Conservation (phyloP, 768 basidiomycete genomes). For the Pleurotus eryngii region DNA sequence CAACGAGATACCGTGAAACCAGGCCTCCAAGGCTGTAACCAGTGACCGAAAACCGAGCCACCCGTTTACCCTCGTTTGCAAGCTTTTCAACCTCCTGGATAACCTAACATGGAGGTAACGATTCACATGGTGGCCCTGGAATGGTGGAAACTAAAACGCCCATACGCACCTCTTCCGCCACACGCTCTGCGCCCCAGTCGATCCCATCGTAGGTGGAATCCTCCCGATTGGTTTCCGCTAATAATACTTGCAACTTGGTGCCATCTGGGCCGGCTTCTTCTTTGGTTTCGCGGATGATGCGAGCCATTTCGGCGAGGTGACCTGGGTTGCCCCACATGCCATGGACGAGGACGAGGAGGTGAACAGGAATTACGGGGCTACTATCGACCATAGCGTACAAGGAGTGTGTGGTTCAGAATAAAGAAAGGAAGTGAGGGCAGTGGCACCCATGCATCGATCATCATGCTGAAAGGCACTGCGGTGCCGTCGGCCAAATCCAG, state of each 20-base stretch:
- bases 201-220: conserved; percentile 67
- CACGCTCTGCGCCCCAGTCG: conserved; percentile 69
- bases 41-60: conserved; percentile 67
- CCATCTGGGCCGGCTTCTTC: conserved; percentile 14
- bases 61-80: conserved; percentile 47
- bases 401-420: background rate
- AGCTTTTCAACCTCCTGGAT: conserved; percentile 51
- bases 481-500: background rate
- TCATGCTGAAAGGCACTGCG: background rate
- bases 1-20: conserved; percentile 75
- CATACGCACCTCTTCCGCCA: conserved; percentile 69
- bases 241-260: conserved; percentile 44
- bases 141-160: background rate
- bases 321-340: conserved; percentile 76
- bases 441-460: background rate
- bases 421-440: background rate
- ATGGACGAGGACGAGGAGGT: conserved; percentile 53
- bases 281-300: conserved; percentile 10
- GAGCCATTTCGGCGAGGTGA: conserved; percentile 11
- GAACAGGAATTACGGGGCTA: conserved; percentile 17
- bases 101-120: conserved; percentile 37
- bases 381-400: conserved; percentile 3
- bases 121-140: background rate
- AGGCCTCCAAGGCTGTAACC: conserved; percentile 85
- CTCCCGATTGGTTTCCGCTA: conserved; percentile 49